Evolutionary conservation across 805 yeast genomes (phyloP), one percentile per base, ranked within the genome.

Genomic region (Cyberlindnera veronae): DNA sequence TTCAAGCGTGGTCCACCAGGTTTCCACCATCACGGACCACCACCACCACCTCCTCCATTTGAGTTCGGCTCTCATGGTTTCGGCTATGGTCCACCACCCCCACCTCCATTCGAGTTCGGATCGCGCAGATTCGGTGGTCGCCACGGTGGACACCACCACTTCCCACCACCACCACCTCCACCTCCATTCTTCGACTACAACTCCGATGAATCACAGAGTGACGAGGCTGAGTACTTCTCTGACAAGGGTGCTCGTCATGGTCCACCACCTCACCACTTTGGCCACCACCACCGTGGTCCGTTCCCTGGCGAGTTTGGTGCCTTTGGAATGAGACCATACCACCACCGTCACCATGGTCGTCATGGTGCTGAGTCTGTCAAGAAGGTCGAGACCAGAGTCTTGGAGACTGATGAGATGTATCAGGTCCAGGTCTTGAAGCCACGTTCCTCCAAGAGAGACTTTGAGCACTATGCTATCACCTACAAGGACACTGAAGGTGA

Each of bases 361-460:
- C 34, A 21, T 16, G 30, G 26, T 34, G 34, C 26, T 18, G 33
- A n/a, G 13, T 9, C 32, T 6, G 18, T 11, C 15, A 11, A n/a
- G 15, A 18, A 17, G 15, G 36, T 32, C 20, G 32, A 37, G 32
- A 11, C 27, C 18, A 32, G 34, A 26, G 33, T 32, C n/a, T 11
- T 38, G 29, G 35, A 39, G 28, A 28, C 22, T 13, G 29, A 29
- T n/a, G 28, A 23, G 8, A 19, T 23, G 19, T 33, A 6, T 19
- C 49, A 45, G 32, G 41, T 55, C 16, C 49, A 46, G 31, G 31
- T 55, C 29, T 14, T 30, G 31, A 55, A 51, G 22, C 38, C 29
- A 28, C 39, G 45, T 29, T 30, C 38, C 11, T 18, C 41, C 4
- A 39, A 44, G 20, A 48, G 45, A 16, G 33, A 30, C 33, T 30